Evolutionary conservation across 2,329 filamentous ascomycete species (phyloP).

Genomic region (Penicillium rolfsii): DNA sequence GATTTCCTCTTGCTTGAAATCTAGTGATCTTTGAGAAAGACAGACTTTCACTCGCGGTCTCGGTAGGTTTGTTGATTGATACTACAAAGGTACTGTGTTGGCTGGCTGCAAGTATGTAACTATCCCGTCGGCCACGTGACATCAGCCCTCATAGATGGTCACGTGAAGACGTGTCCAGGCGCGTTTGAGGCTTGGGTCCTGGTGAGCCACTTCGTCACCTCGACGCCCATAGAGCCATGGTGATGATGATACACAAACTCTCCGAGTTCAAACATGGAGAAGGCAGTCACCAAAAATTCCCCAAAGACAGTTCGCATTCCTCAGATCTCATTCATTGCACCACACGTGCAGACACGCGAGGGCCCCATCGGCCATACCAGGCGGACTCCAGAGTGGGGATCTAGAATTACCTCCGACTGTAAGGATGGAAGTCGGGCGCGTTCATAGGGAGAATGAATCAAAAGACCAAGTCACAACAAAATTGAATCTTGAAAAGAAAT

Average conservation of each 20-base stretch:
- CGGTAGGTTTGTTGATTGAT: neutral
- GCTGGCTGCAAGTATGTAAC: neutral
- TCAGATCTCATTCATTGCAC: constrained; percentile 22
- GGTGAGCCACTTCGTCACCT: neutral
- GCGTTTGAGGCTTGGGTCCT: constrained; percentile 20
- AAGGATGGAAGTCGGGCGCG: neutral
- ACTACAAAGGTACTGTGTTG: neutral
- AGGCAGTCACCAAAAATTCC: neutral
- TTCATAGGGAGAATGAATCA: constrained; percentile 1
- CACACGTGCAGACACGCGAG: constrained; percentile 26
- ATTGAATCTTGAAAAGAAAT: too few species aligned
- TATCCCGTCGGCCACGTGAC: neutral
- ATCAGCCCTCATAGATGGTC: constrained; percentile 6
- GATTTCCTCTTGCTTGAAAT: neutral
- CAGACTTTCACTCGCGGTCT: neutral
- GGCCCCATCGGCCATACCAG: constrained; percentile 21
- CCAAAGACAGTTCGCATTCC: neutral
- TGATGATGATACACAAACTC: too few species aligned
- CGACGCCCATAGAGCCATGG: too few species aligned
- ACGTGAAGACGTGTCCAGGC: constrained; percentile 27
- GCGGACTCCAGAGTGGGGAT: constrained; percentile 22
- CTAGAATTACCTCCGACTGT: constrained; percentile 18
- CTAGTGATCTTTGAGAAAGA: neutral
- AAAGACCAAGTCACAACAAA: too few species aligned
- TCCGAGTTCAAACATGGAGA: constrained; percentile 3